These are phyloP conservation scores for Dendrobium huoshanense DNA, from an alignment of 106 monocot genomes.

Conservation along the genomic window DNA sequence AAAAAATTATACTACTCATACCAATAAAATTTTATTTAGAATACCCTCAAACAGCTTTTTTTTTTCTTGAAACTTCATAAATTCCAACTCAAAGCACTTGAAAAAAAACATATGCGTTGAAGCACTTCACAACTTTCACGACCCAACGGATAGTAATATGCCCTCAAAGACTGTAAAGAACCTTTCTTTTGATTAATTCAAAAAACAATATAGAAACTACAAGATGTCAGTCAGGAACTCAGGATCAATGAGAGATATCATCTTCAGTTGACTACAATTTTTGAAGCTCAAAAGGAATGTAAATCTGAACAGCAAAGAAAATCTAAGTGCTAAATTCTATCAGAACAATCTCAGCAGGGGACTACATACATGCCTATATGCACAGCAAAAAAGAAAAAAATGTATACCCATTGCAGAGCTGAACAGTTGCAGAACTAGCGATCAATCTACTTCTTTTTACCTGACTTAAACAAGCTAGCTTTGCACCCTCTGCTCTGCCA, in stretches of 20 bases:
- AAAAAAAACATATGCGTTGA: neutral
- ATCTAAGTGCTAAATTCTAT: neutral
- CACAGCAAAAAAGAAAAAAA: neutral
- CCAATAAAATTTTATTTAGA: no score
- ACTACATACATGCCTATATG: conserved; percentile 4
- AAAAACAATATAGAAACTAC: conserved; percentile 8
- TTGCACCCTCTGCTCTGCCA: neutral
- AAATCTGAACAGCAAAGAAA: conserved; percentile 1
- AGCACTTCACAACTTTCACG: neutral
- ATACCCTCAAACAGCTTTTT: no score
- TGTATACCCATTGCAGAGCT: neutral
- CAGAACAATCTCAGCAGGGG: neutral
- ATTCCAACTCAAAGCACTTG: no score
- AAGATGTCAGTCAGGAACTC: conserved; percentile 2
- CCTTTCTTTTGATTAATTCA: conserved; percentile 7
- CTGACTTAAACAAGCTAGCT: no score
- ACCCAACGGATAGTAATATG: neutral
- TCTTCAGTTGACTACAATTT: neutral
- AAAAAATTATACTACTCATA: no score
- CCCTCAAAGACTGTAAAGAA: neutral
- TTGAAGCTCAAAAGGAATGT: conserved; percentile 5
- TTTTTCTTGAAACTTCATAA: no score
- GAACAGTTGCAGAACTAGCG: neutral
- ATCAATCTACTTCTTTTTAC: conserved; percentile 2
- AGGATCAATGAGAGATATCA: neutral